These are phyloP conservation scores for Actinomortierella ambigua DNA, from an alignment of 371 early-diverging fungal species.

Conservation along the genomic window DNA sequence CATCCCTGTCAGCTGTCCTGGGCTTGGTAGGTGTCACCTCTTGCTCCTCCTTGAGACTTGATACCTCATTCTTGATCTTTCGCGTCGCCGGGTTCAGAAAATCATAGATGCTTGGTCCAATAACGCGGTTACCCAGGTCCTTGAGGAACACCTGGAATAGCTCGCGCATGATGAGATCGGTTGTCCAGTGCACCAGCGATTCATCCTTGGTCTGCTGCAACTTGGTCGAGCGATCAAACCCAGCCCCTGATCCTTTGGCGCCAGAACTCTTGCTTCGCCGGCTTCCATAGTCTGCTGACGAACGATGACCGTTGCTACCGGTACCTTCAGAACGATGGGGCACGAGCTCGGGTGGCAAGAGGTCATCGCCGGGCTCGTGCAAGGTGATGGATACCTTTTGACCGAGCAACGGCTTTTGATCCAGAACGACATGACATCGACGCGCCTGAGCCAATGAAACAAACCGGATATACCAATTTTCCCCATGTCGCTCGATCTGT, in stretches of 20 bases:
- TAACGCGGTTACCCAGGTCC: constrained; percentile 61
- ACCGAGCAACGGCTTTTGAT: constrained; percentile 52
- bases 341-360: constrained; percentile 33
- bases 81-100: constrained; percentile 49
- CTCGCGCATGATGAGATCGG: constrained; percentile 52
- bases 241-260: background rate
- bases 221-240: background rate
- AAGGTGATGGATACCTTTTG: constrained; percentile 51
- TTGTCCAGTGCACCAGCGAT: constrained; percentile 44
- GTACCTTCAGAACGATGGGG: constrained; percentile 11
- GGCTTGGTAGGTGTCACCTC: too few relatives aligned
- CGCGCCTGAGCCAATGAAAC: constrained; percentile 58
- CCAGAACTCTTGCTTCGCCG: background rate
- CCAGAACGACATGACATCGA: constrained; percentile 51
- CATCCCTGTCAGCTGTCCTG: too few relatives aligned
- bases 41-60: too few relatives aligned
- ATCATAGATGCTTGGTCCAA: constrained; percentile 60
- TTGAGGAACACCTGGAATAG: constrained; percentile 64
- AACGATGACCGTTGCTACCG: background rate
- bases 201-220: constrained; percentile 26
- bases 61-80: constrained; percentile 3
- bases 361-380: constrained; percentile 47
- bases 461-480: constrained; percentile 64
- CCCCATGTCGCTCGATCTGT: constrained; percentile 58
- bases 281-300: background rate